phyloP scores from a whole-genome alignment of 208 protist species.

The Histomonas meleagridis region DNA sequence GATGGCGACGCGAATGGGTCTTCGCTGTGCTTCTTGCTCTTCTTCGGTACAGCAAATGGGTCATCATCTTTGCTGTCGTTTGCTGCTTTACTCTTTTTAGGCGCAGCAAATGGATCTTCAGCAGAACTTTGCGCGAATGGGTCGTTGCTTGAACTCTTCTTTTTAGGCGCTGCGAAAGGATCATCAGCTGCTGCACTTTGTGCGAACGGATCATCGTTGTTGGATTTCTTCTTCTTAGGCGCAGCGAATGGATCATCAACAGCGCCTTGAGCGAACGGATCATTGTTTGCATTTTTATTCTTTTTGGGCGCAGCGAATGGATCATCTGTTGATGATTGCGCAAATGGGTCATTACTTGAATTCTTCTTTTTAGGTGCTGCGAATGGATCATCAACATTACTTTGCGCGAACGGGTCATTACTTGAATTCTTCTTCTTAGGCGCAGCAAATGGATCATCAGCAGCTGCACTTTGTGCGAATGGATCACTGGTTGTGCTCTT shows the following conservation, averaged over 20 bases:
- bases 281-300: not conserved
- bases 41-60: not conserved
- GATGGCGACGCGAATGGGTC: not conserved
- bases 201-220: not conserved
- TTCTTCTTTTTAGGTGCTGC: not conserved
- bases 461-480: no score
- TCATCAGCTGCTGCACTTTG: not conserved
- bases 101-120: not conserved
- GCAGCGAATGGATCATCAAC: constrained; percentile 11
- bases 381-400: not conserved
- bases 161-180: not conserved
- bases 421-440: not conserved
- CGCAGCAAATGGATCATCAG: not conserved
- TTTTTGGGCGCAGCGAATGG: not conserved
- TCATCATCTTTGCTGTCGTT: not conserved
- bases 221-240: not conserved
- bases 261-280: not conserved
- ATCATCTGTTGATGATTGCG: not conserved
- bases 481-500: no score
- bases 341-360: no score
- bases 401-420: not conserved
- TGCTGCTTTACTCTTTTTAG: not conserved
- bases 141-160: not conserved
- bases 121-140: not conserved
- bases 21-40: not conserved